Evolutionary conservation across 768 basidiomycete species (phyloP).

Genomic region (Ramaria sp.): DNA sequence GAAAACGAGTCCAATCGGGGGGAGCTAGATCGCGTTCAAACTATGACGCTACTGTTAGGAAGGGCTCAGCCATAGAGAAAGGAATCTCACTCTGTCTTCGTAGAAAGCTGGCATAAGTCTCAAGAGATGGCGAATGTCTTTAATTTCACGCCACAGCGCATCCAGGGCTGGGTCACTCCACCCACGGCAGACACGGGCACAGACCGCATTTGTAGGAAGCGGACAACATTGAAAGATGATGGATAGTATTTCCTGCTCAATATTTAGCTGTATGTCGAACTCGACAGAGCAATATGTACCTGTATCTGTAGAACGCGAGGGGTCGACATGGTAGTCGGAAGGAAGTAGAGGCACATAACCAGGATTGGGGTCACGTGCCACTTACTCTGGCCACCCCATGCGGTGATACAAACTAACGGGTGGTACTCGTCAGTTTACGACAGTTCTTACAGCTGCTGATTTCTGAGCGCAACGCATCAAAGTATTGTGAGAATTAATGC

Average conservation of each 20-base stretch:
- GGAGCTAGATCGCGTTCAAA: constrained; percentile 33
- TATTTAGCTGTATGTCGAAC: not conserved
- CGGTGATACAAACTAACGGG: not conserved
- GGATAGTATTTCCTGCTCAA: constrained; percentile 37
- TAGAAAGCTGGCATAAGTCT: constrained; percentile 36
- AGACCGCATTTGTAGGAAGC: constrained; percentile 27
- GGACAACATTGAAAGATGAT: constrained; percentile 43
- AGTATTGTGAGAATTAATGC: too few relatives aligned
- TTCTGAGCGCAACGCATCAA: too few relatives aligned
- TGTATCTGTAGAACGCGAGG: constrained; percentile 10
- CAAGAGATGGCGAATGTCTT: constrained; percentile 35
- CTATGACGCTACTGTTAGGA: not conserved
- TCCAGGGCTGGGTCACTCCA: constrained; percentile 54
- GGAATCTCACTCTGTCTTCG: constrained; percentile 6
- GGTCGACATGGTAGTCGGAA: not conserved
- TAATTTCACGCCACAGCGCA: constrained; percentile 44
- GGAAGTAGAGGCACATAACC: not conserved
- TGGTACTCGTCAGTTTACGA: too few relatives aligned
- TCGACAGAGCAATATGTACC: not conserved
- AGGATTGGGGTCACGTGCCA: constrained; percentile 1
- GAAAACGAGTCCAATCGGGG: constrained; percentile 44
- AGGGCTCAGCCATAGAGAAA: not conserved
- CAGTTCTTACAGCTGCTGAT: too few relatives aligned
- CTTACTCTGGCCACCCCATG: not conserved
- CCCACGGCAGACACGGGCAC: constrained; percentile 43